Base-by-base conservation (phyloP, 306 rosid species). In the Crataegus laevigata region DNA sequence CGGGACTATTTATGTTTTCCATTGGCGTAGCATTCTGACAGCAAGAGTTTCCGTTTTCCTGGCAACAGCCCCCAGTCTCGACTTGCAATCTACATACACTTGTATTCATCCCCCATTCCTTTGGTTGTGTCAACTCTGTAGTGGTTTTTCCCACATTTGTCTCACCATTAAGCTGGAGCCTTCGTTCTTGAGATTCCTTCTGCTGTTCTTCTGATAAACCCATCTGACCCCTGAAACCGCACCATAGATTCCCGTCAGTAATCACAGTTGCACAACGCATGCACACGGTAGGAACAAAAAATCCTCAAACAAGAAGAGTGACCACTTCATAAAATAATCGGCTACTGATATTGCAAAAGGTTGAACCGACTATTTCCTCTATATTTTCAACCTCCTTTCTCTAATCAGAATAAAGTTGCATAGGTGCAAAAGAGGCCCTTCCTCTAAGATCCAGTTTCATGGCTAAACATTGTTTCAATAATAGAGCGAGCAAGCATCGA, bases 171-270 rank as follows among this genome's bases (percentile, higher is more conserved):
- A 84, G 77, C 71, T 79, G 78, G 79, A 83, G 83, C 82, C 96
- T 85, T 54, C 58, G 83, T 78, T 94, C 91, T 76, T 79, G 93
- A 75, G 78, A 75, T 68, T 75, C 75, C 68, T 75, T 85, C 72
- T 94, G 98, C 72, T 91, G 88, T 25, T 87, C 89, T 82, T 88
- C 90, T 22, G 94, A 84, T 82, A 91, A 90, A 74, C 96, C 96
- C 98, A 94, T 90, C 84, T 90, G 97, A 55, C 98, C 98, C 87
- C 98, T 94, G 85, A 75, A 73, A 64, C n/a, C 61, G 80, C 34
- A 72, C 58, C 55, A 71, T 29, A 67, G 36, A 80, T 60, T 58
- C 11, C 28, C 25, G 72, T 77, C 32, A 63, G 22, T 43, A 28
- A n/a, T 2, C 65, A 8, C 29, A 43, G 18, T 43, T 63, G 22